Base-by-base conservation (phyloP, 2,329 filamentous ascomycete species). In the Aspergillus fumigatiaffinis region DNA sequence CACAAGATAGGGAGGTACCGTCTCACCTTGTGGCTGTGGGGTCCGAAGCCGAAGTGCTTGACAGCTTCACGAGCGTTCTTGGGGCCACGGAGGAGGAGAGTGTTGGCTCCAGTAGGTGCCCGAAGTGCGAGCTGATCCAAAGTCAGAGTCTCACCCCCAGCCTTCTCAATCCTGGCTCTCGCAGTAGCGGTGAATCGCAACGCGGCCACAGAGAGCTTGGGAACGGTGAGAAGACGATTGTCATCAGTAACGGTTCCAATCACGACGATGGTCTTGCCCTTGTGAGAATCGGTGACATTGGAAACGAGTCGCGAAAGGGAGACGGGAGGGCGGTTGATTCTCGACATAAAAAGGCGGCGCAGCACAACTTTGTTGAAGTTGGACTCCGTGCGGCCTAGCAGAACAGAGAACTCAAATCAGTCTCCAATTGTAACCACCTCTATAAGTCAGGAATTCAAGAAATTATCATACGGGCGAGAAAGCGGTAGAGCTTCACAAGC, bases 361-460 rank as follows among this genome's bases (percentile, higher is more conserved):
- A 99, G 90, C 76, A 99, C 87, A 74, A 94, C 90, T 86, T 96
- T 95, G 90, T 99, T 99, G 90, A 99, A 99, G 82, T 86, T 86
- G 67, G 91, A 86, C 80, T 97, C 94, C 77, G 94, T 99, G 77
- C 94, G 92, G 82, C 92, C 91, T 95, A 71, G 54, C 23, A 21
- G 29, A 55, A 55, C 44, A 54, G 53, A 49, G 54, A 50, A 53
- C 26, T 53, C 64, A 52, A 53, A 67, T 67, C 63, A 63, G 61
- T 58, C 28, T 51, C 46, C 50, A 44, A 44, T 26, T 25, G 23
- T 20, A 41, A 51, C 41, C 9, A 35, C 62, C 53, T 47, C 53
- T 1, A 26, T 41, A 54, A 42, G 50, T 44, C 53, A 54, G 47
- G 35, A 61, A 49, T 54, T 54, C 57, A 52, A 60, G 59, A 60